Percentiles rank a stretch among this genome's conserved stretches.
Conservation (phyloP, 2,329 filamentous ascomycete species). For the Trichoderma atroviride region DNA sequence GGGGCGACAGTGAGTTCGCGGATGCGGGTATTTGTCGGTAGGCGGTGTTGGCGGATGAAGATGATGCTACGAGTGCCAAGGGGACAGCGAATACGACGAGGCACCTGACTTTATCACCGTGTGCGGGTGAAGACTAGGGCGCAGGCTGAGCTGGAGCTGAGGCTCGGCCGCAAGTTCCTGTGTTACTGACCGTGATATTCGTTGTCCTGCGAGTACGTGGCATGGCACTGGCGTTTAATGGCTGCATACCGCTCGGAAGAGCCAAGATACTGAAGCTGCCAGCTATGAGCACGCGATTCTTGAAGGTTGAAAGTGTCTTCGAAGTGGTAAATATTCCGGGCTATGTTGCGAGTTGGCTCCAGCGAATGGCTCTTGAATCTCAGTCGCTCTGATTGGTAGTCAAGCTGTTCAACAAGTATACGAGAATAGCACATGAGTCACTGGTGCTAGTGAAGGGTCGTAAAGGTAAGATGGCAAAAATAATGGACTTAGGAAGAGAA, state of each 20-base stretch:
- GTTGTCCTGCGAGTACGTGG: constrained; percentile 18
- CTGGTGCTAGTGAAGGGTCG: not conserved
- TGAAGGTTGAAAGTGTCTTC: not conserved
- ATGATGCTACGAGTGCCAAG: not conserved
- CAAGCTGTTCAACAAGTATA: not conserved
- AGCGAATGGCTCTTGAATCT: not conserved
- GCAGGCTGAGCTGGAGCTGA: not conserved
- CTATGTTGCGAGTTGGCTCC: not conserved
- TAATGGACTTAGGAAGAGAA: not conserved
- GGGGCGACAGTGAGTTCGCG: not conserved
- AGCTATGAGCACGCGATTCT: not conserved
- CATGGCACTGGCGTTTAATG: not conserved
- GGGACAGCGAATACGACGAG: not conserved
- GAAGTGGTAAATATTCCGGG: not conserved
- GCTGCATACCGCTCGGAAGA: not conserved
- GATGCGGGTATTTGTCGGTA: not conserved
- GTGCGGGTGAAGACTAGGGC: constrained; percentile 2
- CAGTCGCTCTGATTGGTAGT: not conserved
- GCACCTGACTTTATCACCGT: not conserved
- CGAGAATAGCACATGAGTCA: not conserved
- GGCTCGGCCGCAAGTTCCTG: not conserved
- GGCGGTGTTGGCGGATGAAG: not conserved
- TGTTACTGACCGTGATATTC: not conserved
- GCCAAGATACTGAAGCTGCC: not conserved
- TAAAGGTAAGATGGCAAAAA: not conserved